These are phyloP conservation scores for Neurospora discreta DNA, from an alignment of 495 filamentous ascomycete genomes.

Conservation along the genomic window DNA sequence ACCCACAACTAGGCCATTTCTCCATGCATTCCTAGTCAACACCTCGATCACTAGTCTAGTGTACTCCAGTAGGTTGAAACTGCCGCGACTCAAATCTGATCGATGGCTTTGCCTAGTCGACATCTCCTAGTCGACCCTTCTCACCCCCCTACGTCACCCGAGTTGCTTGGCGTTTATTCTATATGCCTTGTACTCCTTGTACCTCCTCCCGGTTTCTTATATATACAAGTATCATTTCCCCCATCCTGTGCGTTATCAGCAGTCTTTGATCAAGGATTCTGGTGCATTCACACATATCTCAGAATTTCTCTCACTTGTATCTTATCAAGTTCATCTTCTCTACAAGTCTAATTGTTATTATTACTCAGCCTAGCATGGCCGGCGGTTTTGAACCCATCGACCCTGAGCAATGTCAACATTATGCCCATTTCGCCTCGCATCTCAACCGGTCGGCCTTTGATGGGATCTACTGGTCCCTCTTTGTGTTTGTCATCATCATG, in stretches of 20 bases:
- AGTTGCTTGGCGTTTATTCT: neutral
- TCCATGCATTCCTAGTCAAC: conserved; percentile 4
- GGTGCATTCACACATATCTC: neutral
- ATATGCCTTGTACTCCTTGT: neutral
- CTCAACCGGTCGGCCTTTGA: conserved; percentile 31
- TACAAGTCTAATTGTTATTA: neutral
- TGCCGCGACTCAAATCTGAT: conserved; percentile 8
- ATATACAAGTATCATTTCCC: neutral
- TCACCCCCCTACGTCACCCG: conserved; percentile 4
- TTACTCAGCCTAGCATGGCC: conserved; percentile 19
- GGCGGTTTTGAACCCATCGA: conserved; percentile 23
- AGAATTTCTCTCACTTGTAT: neutral
- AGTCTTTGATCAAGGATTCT: neutral
- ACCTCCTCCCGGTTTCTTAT: neutral
- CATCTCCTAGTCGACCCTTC: neutral
- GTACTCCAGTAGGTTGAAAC: conserved; percentile 2
- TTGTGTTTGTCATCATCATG: conserved; percentile 26
- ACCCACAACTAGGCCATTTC: conserved; percentile 2
- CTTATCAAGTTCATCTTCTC: neutral
- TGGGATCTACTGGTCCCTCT: conserved; percentile 37
- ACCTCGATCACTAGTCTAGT: neutral
- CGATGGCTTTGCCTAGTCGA: neutral
- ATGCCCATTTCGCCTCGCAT: conserved; percentile 32
- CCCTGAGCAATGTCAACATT: conserved; percentile 27
- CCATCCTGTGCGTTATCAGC: neutral